Conservation (phyloP, 1,139 yeast genomes). For the Lodderomyces metapsilosis region DNA sequence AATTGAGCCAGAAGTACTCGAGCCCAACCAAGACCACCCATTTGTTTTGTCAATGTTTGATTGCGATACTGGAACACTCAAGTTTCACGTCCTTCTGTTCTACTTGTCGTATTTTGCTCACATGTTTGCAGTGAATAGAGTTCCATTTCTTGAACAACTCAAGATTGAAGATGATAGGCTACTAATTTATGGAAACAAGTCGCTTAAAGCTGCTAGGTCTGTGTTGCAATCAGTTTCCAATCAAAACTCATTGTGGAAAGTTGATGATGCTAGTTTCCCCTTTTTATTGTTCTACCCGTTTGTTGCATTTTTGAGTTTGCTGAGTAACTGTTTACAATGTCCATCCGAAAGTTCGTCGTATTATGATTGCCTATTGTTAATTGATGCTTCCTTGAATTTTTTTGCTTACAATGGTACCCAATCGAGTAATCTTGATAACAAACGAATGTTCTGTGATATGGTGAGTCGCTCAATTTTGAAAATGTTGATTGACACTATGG, state of each 20-base stretch:
- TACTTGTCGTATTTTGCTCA: constrained; percentile 34
- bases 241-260: constrained; percentile 11
- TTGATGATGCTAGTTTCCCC: constrained; percentile 24
- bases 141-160: constrained; percentile 26
- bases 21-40: constrained; percentile 8
- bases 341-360: constrained; percentile 12
- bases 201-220: constrained; percentile 33
- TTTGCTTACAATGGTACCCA: constrained; percentile 9
- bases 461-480: constrained; percentile 21
- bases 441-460: constrained; percentile 18
- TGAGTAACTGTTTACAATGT: constrained; percentile 26
- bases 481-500: constrained; percentile 18
- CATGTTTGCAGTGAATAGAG: constrained; percentile 31
- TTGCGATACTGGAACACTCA: constrained; percentile 4
- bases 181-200: constrained; percentile 21
- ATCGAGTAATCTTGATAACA: constrained; percentile 16
- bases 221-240: constrained; percentile 26
- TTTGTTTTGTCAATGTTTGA: constrained; percentile 1
- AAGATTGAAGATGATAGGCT: constrained; percentile 18
- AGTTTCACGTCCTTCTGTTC: constrained; percentile 17
- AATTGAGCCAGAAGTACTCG: constrained; percentile 22
- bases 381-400: constrained; percentile 15
- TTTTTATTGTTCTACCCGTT: constrained; percentile 34
- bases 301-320: constrained; percentile 31
- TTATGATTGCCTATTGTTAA: constrained; percentile 16